Conservation (phyloP, 176 grass and related monocot species). For the Aegilops tauschii region DNA sequence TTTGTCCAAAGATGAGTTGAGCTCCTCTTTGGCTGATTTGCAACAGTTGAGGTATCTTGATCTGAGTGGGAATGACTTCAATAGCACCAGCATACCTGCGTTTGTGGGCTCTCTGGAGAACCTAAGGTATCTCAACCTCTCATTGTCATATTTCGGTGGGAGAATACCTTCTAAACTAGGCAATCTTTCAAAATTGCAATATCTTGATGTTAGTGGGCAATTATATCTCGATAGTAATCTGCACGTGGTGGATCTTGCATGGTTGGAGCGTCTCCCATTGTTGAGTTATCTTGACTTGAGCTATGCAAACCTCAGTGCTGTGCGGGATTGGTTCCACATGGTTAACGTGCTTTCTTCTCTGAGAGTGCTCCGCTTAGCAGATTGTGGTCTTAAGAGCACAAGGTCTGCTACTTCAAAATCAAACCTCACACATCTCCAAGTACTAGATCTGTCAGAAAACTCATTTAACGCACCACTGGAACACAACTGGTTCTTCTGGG, state of each 20-base stretch:
- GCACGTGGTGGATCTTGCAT: not conserved
- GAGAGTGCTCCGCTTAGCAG: no score
- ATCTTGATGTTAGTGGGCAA: not conserved
- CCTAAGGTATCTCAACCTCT: not conserved
- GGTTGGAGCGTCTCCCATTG: no score
- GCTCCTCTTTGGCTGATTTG: not conserved
- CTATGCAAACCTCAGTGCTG: no score
- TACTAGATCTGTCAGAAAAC: not conserved
- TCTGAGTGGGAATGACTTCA: not conserved
- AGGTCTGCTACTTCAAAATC: no score
- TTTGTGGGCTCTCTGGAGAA: not conserved
- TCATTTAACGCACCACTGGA: not conserved
- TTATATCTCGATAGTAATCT: no score
- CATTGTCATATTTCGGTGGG: fast-evolving
- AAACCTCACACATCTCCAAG: not conserved
- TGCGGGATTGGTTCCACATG: no score
- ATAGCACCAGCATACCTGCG: not conserved
- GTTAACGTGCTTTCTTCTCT: no score
- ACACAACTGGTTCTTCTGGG: not conserved
- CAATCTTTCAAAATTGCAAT: not conserved
- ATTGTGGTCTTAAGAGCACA: no score
- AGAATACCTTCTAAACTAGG: not conserved
- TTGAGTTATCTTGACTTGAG: no score
- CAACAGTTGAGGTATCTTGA: not conserved
- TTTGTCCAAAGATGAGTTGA: not conserved